phyloP scores from a whole-genome alignment of 2,329 filamentous ascomycete genomes.

The Mycocentrospora acerina region DNA sequence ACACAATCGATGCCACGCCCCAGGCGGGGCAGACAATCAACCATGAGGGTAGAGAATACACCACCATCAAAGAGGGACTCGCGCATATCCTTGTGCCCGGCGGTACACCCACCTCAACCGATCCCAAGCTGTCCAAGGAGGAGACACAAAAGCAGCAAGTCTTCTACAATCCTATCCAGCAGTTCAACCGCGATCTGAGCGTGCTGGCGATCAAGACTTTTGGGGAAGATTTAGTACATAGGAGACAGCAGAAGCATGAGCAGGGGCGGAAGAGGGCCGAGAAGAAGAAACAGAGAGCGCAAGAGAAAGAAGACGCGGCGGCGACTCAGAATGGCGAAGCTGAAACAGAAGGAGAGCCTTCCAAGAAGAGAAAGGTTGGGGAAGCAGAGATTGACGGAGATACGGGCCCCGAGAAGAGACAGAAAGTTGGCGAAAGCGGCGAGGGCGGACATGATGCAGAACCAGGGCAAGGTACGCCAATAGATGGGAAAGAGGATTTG shows the following conservation, averaged over 20 bases:
- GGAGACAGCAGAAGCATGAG: constrained; percentile 49
- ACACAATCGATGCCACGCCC: constrained; percentile 31
- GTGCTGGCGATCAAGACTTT: constrained; percentile 90
- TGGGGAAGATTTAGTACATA: constrained; percentile 65
- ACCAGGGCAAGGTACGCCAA: constrained; percentile 1
- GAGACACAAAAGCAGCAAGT: constrained; percentile 69
- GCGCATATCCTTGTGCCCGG: constrained; percentile 67
- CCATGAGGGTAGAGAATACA: constrained; percentile 57
- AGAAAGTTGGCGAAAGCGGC: constrained; percentile 21
- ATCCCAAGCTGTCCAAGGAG: constrained; percentile 51
- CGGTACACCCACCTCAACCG: constrained; percentile 49
- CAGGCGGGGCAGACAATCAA: constrained; percentile 33
- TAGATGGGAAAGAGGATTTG: constrained; percentile 7
- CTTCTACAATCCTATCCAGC: constrained; percentile 98
- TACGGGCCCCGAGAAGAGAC: constrained; percentile 26
- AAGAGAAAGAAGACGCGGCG: constrained; percentile 9
- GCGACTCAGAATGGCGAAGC: constrained; percentile 1
- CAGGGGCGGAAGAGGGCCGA: constrained; percentile 37
- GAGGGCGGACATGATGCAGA: constrained; percentile 5
- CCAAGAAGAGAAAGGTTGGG: constrained; percentile 29
- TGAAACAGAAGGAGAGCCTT: constrained; percentile 8
- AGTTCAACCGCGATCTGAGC: constrained; percentile 96
- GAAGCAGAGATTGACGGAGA: constrained; percentile 14
- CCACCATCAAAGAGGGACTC: constrained; percentile 66
- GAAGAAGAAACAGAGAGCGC: constrained; percentile 24